Evolutionary conservation across 768 basidiomycete genomes (phyloP).

Genomic region (Phallus indusiatus): DNA sequence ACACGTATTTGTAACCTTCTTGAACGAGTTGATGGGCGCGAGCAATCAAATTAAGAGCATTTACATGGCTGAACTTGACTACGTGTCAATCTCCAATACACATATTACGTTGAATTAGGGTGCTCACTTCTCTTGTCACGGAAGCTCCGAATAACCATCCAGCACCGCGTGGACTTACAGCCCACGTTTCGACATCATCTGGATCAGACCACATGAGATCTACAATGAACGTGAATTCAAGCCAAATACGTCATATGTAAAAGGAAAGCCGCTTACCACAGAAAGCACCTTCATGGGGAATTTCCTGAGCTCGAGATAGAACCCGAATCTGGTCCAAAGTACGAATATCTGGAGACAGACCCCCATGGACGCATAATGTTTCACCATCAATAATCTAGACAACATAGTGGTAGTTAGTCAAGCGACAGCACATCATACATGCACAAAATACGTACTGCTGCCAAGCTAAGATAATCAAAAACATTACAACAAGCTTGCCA

Average conservation of each 20-base stretch:
- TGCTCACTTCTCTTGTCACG: slow-evolving; percentile 69
- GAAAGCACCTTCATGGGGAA: slow-evolving; percentile 98
- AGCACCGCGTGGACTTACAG: slow-evolving; percentile 90
- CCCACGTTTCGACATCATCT: slow-evolving; percentile 93
- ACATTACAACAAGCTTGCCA: slow-evolving; percentile 98
- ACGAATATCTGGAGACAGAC: slow-evolving; percentile 90
- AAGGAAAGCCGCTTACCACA: slow-evolving; percentile 48
- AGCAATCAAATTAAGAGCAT: slow-evolving; percentile 78
- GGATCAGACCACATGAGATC: slow-evolving; percentile 99
- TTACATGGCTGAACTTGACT: slow-evolving; percentile 82
- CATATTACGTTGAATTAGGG: background rate
- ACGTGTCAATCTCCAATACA: background rate
- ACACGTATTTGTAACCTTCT: slow-evolving; percentile 96
- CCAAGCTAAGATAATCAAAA: slow-evolving; percentile 91
- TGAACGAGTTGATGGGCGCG: slow-evolving; percentile 96
- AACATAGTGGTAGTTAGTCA: background rate
- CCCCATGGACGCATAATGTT: slow-evolving; percentile 91
- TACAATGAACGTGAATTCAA: slow-evolving; percentile 18
- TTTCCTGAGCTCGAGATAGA: slow-evolving; percentile 90
- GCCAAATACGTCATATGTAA: slow-evolving; percentile 7
- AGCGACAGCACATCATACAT: background rate
- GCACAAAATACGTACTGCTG: slow-evolving; percentile 52
- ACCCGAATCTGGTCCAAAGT: slow-evolving; percentile 93
- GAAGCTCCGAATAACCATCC: slow-evolving; percentile 89
- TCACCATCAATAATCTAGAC: slow-evolving; percentile 88